Conservation (phyloP, 106 monocot species). For the Dendrobium huoshanense region DNA sequence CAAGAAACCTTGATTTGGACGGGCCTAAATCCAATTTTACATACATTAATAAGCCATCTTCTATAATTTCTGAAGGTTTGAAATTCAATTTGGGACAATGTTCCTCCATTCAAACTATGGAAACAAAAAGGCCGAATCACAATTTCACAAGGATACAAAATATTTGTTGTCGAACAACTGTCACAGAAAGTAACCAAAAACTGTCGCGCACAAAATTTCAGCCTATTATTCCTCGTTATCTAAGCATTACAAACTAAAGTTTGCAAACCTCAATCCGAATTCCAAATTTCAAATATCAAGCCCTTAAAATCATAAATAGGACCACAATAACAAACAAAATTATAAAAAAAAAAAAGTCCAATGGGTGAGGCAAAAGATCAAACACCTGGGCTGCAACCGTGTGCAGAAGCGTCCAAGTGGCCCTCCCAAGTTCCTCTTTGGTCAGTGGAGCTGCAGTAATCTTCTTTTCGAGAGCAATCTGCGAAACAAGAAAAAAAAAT, state of each 20-base stretch:
- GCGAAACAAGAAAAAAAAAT: background rate
- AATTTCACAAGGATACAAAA: background rate
- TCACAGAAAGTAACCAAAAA: no score
- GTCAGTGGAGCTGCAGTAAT: conserved; percentile 35
- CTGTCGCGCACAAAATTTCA: no score
- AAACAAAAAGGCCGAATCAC: background rate
- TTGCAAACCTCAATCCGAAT: background rate
- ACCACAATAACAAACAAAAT: background rate
- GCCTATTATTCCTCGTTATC: no score
- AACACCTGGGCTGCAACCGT: conserved; percentile 72
- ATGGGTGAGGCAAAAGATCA: conserved; percentile 29
- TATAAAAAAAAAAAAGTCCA: background rate
- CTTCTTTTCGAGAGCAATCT: background rate
- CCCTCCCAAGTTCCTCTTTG: conserved; percentile 86
- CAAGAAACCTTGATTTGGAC: no score
- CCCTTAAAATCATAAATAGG: background rate
- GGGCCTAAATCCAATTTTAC: no score
- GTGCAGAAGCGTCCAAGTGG: conserved; percentile 86
- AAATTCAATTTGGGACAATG: no score
- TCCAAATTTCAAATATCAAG: background rate
- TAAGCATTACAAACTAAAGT: no score
- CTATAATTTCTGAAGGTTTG: no score
- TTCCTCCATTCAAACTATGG: no score
- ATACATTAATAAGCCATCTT: no score
- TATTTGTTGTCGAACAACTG: no score